A percentile compares a stretch with the other conserved stretches of the same genome.
phyloP scores from a whole-genome alignment of 2,329 filamentous ascomycete species.

The Penicillium frequentans region DNA sequence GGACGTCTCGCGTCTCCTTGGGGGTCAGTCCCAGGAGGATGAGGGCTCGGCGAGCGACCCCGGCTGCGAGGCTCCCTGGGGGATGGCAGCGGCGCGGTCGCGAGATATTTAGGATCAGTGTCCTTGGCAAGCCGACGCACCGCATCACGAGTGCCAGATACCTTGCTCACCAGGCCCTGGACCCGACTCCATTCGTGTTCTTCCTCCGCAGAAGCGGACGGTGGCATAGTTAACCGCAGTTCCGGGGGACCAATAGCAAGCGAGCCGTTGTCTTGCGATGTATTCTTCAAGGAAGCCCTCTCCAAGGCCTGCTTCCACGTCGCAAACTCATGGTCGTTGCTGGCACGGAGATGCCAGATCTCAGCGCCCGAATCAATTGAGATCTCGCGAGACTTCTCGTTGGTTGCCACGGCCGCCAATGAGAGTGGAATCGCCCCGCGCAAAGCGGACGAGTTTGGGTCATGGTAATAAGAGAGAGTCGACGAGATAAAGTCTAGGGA shows the following conservation, averaged over 20 bases:
- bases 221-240: slow-evolving; percentile 33
- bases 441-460: slow-evolving; percentile 86
- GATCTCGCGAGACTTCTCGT: slow-evolving; percentile 85
- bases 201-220: slow-evolving; percentile 52
- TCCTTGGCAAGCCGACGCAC: slow-evolving; percentile 83
- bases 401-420: slow-evolving; percentile 84
- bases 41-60: slow-evolving; percentile 37
- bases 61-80: slow-evolving; percentile 24
- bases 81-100: slow-evolving; percentile 20
- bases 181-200: slow-evolving; percentile 85
- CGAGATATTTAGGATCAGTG: slow-evolving; percentile 64
- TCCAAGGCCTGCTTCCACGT: slow-evolving; percentile 87
- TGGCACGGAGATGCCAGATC: slow-evolving; percentile 89
- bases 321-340: slow-evolving; percentile 78
- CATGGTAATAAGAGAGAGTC: slow-evolving; percentile 94
- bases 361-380: slow-evolving; percentile 96
- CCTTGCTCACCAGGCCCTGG: slow-evolving; percentile 78
- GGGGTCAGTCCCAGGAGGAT: slow-evolving; percentile 31
- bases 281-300: slow-evolving; percentile 60
- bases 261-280: slow-evolving; percentile 32
- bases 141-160: slow-evolving; percentile 85
- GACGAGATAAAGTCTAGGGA: slow-evolving; percentile 92
- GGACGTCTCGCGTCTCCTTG: slow-evolving; percentile 61
- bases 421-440: slow-evolving; percentile 90
- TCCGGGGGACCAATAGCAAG: slow-evolving; percentile 17